Percentiles rank a stretch among this genome's conserved stretches.
phyloP scores from a whole-genome alignment of 768 basidiomycete genomes.

The Butyriboletus loyo region DNA sequence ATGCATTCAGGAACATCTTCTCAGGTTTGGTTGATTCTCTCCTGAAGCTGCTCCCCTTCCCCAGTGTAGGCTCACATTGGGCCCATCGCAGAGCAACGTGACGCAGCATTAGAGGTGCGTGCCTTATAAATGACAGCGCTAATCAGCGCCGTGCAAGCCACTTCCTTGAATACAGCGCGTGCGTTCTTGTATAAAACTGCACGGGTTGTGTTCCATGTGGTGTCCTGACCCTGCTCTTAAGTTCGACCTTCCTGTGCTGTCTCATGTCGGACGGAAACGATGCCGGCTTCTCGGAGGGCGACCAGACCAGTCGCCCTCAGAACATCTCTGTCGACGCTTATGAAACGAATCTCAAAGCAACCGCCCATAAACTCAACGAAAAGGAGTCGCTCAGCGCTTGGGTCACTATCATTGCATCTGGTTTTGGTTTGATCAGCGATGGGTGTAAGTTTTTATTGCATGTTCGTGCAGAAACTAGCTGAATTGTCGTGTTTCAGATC shows the following conservation, averaged over 20 bases:
- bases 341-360: slow-evolving; percentile 20
- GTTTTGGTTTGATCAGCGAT: slow-evolving; percentile 64
- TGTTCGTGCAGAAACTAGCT: slow-evolving; percentile 1
- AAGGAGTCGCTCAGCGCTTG: slow-evolving; percentile 53
- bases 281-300: slow-evolving; percentile 3
- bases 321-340: slow-evolving; percentile 24
- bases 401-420: slow-evolving; percentile 63
- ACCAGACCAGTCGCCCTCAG: slow-evolving; percentile 5
- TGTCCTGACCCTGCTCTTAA: background rate
- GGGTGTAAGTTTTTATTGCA: slow-evolving; percentile 41
- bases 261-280: slow-evolving; percentile 25
- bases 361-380: slow-evolving; percentile 21
- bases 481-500: slow-evolving; percentile 39
- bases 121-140: slow-evolving; percentile 4
- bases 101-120: slow-evolving; percentile 1
- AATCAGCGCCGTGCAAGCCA: background rate
- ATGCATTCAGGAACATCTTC: background rate
- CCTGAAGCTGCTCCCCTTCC: background rate
- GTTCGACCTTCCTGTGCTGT: background rate
- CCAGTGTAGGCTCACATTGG: background rate
- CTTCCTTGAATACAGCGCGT: slow-evolving; percentile 16
- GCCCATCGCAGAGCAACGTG: background rate
- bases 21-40: slow-evolving; percentile 9
- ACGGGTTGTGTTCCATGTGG: background rate
- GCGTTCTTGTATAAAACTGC: slow-evolving; percentile 25